These are phyloP conservation scores for Claviceps pusilla DNA, from an alignment of 2,329 filamentous ascomycete species.

Conservation along the genomic window DNA sequence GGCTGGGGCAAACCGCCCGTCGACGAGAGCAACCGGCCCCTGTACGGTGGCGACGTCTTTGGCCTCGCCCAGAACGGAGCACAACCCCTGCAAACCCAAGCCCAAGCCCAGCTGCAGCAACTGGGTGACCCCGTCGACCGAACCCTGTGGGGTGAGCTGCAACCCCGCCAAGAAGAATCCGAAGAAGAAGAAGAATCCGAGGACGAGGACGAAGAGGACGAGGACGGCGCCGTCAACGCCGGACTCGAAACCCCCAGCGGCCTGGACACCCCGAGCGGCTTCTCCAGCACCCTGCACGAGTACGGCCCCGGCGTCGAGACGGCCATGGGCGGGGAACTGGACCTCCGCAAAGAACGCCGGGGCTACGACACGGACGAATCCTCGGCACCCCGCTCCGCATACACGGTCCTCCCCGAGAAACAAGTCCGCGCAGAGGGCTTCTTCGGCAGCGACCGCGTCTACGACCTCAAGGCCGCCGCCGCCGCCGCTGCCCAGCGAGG, in stretches of 20 bases:
- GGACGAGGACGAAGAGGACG: slow-evolving; percentile 21
- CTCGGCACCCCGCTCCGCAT: slow-evolving; percentile 61
- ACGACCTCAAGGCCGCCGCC: slow-evolving; percentile 54
- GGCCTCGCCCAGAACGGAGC: slow-evolving; percentile 45
- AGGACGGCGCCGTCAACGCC: slow-evolving; percentile 44
- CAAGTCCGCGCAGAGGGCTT: slow-evolving; percentile 78
- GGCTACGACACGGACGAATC: slow-evolving; percentile 79
- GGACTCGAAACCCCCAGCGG: slow-evolving; percentile 63
- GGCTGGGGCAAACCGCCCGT: slow-evolving; percentile 93
- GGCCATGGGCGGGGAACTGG: slow-evolving; percentile 72
- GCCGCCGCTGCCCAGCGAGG: slow-evolving; percentile 6
- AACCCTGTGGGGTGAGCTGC: slow-evolving; percentile 81
- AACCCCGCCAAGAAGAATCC: slow-evolving; percentile 61
- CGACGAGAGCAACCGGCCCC: slow-evolving; percentile 78
- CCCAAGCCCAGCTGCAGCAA: slow-evolving; percentile 23
- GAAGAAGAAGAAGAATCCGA: slow-evolving; percentile 43
- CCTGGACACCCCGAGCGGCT: slow-evolving; percentile 65
- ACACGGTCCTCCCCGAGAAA: slow-evolving; percentile 79
- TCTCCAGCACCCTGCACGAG: slow-evolving; percentile 65
- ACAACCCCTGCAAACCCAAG: slow-evolving; percentile 14
- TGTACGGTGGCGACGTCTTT: slow-evolving; percentile 91
- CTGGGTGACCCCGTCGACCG: slow-evolving; percentile 71
- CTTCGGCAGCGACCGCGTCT: slow-evolving; percentile 88
- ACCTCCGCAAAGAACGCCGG: slow-evolving; percentile 67
- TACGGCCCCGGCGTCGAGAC: slow-evolving; percentile 58